phyloP scores from a whole-genome alignment of 164 flowering plant genomes.

The Chimonanthus salicifolius region DNA sequence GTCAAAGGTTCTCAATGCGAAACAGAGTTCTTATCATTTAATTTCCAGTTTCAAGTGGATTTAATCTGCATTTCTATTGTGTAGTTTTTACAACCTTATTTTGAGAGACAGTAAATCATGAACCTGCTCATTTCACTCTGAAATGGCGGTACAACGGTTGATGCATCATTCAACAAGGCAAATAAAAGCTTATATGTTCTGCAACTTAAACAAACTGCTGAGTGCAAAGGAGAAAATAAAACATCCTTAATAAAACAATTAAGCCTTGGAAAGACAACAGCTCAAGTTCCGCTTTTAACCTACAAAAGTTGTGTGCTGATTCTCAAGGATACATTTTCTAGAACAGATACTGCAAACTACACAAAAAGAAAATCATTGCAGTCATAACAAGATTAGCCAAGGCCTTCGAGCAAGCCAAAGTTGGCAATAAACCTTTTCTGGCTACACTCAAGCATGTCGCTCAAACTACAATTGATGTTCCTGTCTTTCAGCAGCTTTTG shows the following conservation, averaged over 20 bases:
- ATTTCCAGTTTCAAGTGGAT: neutral
- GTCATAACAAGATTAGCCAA: conserved; percentile 15
- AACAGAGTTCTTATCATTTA: too few species aligned
- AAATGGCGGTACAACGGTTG: neutral
- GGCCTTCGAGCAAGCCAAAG: conserved; percentile 36
- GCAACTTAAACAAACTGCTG: neutral
- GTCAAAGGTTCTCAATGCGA: neutral
- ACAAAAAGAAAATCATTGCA: neutral
- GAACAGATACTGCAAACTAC: neutral
- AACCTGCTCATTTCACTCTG: neutral
- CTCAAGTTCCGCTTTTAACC: neutral
- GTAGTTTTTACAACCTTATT: neutral
- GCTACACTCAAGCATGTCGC: conserved; percentile 82
- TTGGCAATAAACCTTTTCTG: conserved; percentile 60
- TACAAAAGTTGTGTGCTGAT: neutral
- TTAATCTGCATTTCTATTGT: neutral
- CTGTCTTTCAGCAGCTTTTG: conserved; percentile 57
- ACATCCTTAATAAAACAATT: neutral
- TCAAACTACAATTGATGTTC: conserved; percentile 58
- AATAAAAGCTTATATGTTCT: neutral
- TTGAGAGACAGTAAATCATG: neutral
- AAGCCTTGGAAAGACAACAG: neutral
- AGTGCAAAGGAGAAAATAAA: neutral
- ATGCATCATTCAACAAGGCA: neutral
- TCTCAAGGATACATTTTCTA: neutral